Evolutionary conservation across 208 protist genomes (phyloP).

Genomic region (Leishmania aethiopica): DNA sequence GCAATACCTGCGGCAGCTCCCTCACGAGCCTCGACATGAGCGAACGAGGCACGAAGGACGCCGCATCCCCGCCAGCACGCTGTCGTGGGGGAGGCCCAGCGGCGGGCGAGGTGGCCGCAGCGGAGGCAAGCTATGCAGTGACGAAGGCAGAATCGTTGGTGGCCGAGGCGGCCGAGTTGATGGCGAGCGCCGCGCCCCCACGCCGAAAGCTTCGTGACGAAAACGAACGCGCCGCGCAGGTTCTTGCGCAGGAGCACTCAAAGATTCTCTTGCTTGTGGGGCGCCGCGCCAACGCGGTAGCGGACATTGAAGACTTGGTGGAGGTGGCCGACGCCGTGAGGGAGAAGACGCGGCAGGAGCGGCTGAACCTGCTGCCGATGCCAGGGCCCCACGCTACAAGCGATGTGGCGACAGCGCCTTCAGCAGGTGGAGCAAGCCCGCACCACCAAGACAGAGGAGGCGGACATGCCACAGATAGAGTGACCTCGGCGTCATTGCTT

Average conservation of each 20-base stretch:
- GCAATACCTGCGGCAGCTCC: constrained; percentile 5
- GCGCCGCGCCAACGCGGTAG: constrained; percentile 66
- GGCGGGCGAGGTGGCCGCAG: not conserved
- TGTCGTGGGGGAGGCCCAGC: not conserved
- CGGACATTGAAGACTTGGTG: constrained; percentile 49
- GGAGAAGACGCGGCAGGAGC: not conserved
- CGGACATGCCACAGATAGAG: not conserved
- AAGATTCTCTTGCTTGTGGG: constrained; percentile 81
- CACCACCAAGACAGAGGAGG: not conserved
- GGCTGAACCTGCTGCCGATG: not conserved
- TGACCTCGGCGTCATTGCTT: constrained; percentile 4
- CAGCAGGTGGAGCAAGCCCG: not conserved
- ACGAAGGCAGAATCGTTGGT: constrained; percentile 11
- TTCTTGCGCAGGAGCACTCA: constrained; percentile 63
- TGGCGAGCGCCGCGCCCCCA: constrained; percentile 4
- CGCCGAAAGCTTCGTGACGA: constrained; percentile 33
- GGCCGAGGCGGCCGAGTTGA: constrained; percentile 14
- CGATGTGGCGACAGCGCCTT: not conserved
- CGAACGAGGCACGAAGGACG: not conserved
- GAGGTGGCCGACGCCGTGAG: constrained; percentile 19
- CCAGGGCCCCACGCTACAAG: not conserved
- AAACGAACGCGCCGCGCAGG: constrained; percentile 44
- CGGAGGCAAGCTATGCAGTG: constrained; percentile 7
- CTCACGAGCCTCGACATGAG: not conserved
- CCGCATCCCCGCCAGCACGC: not conserved